phyloP scores from a whole-genome alignment of 306 rosid genomes.

The Spatholobus suberectus region DNA sequence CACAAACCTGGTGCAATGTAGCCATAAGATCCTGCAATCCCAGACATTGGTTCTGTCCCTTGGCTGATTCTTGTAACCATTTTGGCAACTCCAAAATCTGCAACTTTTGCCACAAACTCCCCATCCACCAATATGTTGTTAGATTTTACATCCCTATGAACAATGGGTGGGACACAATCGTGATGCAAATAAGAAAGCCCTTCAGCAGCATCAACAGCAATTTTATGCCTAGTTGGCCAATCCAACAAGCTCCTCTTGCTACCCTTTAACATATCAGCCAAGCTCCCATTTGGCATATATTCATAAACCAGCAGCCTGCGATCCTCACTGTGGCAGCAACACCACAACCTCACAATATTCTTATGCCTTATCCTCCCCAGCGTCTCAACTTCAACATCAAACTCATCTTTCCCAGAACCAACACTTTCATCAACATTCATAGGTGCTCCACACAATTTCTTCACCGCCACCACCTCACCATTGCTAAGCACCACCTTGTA shows the following conservation, averaged over 20 bases:
- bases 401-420: constrained; percentile 54
- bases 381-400: constrained; percentile 77
- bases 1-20: constrained; percentile 82
- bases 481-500: constrained; percentile 67
- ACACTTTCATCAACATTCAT: constrained; percentile 35
- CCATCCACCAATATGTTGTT: constrained; percentile 71
- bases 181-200: constrained; percentile 82
- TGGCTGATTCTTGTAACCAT: constrained; percentile 37
- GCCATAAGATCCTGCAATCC: constrained; percentile 70
- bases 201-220: constrained; percentile 77
- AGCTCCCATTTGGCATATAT: constrained; percentile 79
- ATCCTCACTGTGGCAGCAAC: constrained; percentile 65
- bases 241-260: constrained; percentile 53
- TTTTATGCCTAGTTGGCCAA: constrained; percentile 67
- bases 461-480: constrained; percentile 72
- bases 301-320: constrained; percentile 70
- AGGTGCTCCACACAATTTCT: constrained; percentile 57
- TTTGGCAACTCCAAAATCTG: constrained; percentile 82
- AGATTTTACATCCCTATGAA: constrained; percentile 75
- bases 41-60: constrained; percentile 61
- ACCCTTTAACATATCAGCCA: constrained; percentile 63
- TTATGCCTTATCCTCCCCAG: constrained; percentile 78
- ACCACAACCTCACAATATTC: constrained; percentile 73
- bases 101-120: constrained; percentile 71
- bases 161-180: constrained; percentile 74